Percentiles rank a stretch among this genome's conserved stretches.
Evolutionary conservation across 495 filamentous ascomycete genomes (phyloP).

Genomic region (Lepraria neglecta): DNA sequence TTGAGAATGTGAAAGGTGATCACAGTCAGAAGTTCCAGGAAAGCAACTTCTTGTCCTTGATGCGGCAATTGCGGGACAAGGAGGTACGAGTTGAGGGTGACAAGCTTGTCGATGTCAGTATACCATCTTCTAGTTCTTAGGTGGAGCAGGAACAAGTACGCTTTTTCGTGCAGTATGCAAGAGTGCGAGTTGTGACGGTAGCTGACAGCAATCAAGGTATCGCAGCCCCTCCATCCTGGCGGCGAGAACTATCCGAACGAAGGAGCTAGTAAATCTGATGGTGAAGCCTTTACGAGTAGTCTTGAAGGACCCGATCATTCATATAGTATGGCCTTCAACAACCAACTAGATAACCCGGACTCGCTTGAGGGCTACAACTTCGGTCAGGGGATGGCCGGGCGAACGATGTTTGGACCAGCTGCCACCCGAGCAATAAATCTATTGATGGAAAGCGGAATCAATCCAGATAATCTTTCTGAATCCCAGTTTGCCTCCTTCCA

Average conservation of each 20-base stretch:
- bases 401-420: neutral
- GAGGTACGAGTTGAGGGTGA: constrained; percentile 50
- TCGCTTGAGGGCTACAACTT: no score
- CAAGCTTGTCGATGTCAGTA: constrained; percentile 52
- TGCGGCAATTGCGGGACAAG: constrained; percentile 57
- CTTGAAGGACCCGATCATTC: no score
- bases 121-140: constrained; percentile 37
- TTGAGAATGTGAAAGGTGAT: constrained; percentile 64
- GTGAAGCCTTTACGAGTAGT: neutral
- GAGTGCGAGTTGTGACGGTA: neutral
- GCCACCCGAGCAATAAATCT: neutral
- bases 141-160: constrained; percentile 30
- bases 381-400: no score
- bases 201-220: constrained; percentile 30
- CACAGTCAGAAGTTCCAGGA: constrained; percentile 67
- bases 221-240: constrained; percentile 48
- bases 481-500: neutral
- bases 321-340: no score
- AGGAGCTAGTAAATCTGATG: neutral
- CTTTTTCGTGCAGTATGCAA: constrained; percentile 36
- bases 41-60: constrained; percentile 69
- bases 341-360: no score
- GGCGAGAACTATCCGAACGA: constrained; percentile 42
- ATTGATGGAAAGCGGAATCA: neutral
- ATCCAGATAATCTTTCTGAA: neutral